Percentiles rank a stretch among this genome's conserved stretches.
These are phyloP conservation scores for Apiospora koreana DNA, from an alignment of 2,329 filamentous ascomycete species.

Conservation along the genomic window DNA sequence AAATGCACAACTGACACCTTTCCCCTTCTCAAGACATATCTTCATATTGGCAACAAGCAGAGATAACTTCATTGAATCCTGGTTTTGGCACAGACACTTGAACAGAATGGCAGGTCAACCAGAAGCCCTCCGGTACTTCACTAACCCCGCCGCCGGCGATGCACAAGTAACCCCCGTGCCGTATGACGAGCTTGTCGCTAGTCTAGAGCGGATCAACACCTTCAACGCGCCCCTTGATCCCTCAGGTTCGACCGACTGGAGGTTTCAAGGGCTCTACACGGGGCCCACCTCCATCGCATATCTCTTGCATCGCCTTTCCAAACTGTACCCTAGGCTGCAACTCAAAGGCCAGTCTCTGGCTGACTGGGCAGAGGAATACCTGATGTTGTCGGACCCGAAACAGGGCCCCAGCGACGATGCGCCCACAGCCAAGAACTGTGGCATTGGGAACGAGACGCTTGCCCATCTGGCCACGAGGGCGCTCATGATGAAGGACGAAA, in stretches of 20 bases:
- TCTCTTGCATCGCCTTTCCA: conserved; percentile 52
- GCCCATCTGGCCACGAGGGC: conserved; percentile 47
- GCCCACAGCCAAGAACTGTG: conserved; percentile 47
- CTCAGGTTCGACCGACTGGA: conserved; percentile 28
- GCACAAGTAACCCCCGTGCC: conserved; percentile 15
- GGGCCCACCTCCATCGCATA: conserved; percentile 59
- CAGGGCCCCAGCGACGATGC: conserved; percentile 20
- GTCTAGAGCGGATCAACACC: conserved; percentile 24
- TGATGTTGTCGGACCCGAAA: conserved; percentile 38
- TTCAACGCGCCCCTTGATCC: conserved; percentile 27
- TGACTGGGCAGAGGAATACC: conserved; percentile 51
- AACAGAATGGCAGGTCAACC: neutral
- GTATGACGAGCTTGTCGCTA: conserved; percentile 23
- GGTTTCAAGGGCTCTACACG: conserved; percentile 49
- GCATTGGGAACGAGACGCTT: conserved; percentile 51
- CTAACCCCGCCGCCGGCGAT: conserved; percentile 17
- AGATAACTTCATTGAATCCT: no score
- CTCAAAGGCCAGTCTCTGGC: conserved; percentile 42
- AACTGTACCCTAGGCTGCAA: conserved; percentile 42
- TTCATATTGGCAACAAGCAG: no score
- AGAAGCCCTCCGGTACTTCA: conserved; percentile 20
- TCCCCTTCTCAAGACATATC: no score
- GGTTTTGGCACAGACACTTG: neutral
- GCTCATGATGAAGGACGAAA: conserved; percentile 40
- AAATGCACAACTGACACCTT: no score